Evolutionary conservation across 805 yeast species (phyloP), one percentile per base, ranked within the genome.

Genomic region (Kodamaea fukazawae): DNA sequence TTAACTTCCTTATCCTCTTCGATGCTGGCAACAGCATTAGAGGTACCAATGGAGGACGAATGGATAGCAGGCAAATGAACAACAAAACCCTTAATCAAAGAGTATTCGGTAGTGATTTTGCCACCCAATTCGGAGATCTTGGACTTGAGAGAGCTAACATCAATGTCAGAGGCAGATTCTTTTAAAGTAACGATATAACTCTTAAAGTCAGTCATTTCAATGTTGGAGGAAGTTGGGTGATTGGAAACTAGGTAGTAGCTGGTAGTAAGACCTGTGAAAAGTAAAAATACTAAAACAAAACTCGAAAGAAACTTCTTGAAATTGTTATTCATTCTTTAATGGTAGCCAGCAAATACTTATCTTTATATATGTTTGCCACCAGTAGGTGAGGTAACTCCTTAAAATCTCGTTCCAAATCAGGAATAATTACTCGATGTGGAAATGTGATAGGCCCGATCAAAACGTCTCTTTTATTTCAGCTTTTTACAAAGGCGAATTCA

Each of bases 1-100:
- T 71, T 69, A 30, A 83, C 87, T 53, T 78, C 84, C 54, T 73
- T 65, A 57, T 83, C 90, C 56, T 79, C 87, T 59, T 83, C 90
- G 47, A 82, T 66, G 29, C 71, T 61, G 34, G 76, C 73, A 48
- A 83, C 81, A 35, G 69, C 72, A 20, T 73, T 75, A 53, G 77
- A 71, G 30, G 58, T 53, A 47, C 66, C 58, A 49, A 83, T 57
- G n/a, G 76, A 48, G 15, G 60, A 56, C 26, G 75, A 66, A 48
- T 77, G 82, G 46, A 70, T 43, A 4, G 67, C 60, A 31, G 89
- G 88, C 45, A 83, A 60, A 51, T 77, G 76, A 42, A 76, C 75
- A 54, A 76, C 66, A 52, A 77, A 81, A 0, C 87, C 89, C 63
- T 82, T 83, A 64, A 83, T 80, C 56, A 83, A 65, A 38, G 71